These are phyloP conservation scores for Kluyveromyces sp. DNA, from an alignment of 1,139 yeast species.

Conservation along the genomic window DNA sequence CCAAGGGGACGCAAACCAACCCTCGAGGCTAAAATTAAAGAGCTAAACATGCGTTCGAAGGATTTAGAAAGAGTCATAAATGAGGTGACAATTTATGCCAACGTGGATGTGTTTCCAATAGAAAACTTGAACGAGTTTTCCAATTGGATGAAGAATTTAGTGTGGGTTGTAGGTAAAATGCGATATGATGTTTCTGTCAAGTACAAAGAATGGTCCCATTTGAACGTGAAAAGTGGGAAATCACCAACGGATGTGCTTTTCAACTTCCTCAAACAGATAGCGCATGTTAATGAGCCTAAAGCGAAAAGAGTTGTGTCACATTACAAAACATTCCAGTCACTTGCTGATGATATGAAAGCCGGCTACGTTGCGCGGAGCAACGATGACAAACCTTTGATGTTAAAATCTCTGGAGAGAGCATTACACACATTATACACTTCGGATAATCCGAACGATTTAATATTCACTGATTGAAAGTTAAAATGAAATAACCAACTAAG, in stretches of 20 bases:
- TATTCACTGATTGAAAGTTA: constrained; percentile 12
- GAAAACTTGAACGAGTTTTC: constrained; percentile 41
- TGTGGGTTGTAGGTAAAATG: constrained; percentile 47
- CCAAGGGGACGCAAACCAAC: constrained; percentile 10
- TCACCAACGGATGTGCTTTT: constrained; percentile 40
- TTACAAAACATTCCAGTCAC: constrained; percentile 34
- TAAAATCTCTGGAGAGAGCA: constrained; percentile 38
- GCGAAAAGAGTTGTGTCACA: constrained; percentile 30
- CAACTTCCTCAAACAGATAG: constrained; percentile 47
- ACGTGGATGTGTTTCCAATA: constrained; percentile 42
- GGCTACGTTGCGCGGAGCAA: constrained; percentile 23
- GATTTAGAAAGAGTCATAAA: constrained; percentile 29
- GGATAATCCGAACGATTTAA: constrained; percentile 42
- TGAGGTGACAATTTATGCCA: constrained; percentile 36
- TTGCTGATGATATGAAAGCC: constrained; percentile 31
- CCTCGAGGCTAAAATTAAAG: constrained; percentile 14
- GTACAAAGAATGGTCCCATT: constrained; percentile 44
- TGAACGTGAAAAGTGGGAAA: constrained; percentile 47
- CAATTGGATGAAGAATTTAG: constrained; percentile 48
- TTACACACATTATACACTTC: constrained; percentile 42
- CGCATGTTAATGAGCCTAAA: constrained; percentile 42
- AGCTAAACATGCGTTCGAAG: constrained; percentile 18
- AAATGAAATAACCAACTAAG: neutral
- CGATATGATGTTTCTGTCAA: constrained; percentile 50
- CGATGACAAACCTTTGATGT: constrained; percentile 35